Percentiles rank a stretch among this genome's conserved stretches.
Evolutionary conservation across 2,329 filamentous ascomycete species (phyloP).

Genomic region (Stagonosporopsis tanaceti): DNA sequence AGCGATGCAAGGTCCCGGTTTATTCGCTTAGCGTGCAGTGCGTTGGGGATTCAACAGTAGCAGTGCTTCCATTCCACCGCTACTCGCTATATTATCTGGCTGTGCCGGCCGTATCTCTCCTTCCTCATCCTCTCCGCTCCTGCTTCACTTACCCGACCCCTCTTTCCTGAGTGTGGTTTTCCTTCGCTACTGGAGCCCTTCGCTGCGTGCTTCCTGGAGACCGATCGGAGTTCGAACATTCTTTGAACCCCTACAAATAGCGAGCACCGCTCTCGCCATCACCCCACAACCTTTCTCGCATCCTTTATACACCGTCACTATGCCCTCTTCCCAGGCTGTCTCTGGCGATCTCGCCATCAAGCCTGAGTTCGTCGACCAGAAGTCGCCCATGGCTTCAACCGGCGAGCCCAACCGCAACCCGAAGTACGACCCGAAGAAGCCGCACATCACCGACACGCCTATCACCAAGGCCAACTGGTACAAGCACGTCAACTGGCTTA

Average conservation of each 20-base stretch:
- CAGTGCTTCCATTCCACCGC: slow-evolving; percentile 37
- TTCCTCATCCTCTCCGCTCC: slow-evolving; percentile 25
- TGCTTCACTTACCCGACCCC: slow-evolving; percentile 22
- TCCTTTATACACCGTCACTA: slow-evolving; percentile 34
- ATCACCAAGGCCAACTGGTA: slow-evolving; percentile 87
- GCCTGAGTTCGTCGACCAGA: slow-evolving; percentile 57
- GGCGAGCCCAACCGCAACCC: slow-evolving; percentile 61
- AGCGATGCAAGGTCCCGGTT: slow-evolving; percentile 45
- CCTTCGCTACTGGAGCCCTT: slow-evolving; percentile 30
- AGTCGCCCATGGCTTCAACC: slow-evolving; percentile 57
- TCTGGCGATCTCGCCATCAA: slow-evolving; percentile 59
- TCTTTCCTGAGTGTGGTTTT: slow-evolving; percentile 28
- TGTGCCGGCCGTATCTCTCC: slow-evolving; percentile 17
- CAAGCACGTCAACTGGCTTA: slow-evolving; percentile 94
- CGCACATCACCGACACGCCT: slow-evolving; percentile 83
- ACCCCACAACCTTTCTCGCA: slow-evolving; percentile 17
- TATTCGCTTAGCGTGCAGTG: slow-evolving; percentile 39
- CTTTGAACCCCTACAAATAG: slow-evolving; percentile 12
- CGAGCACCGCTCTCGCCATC: slow-evolving; percentile 32
- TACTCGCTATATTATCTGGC: slow-evolving; percentile 37
- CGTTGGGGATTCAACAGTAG: slow-evolving; percentile 39
- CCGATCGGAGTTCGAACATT: slow-evolving; percentile 17
- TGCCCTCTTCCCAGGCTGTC: slow-evolving; percentile 62
- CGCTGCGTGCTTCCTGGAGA: slow-evolving; percentile 22
- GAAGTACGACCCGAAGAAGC: slow-evolving; percentile 72